These are phyloP conservation scores for Lyophyllum semitale DNA, from an alignment of 768 basidiomycete species.

Conservation along the genomic window DNA sequence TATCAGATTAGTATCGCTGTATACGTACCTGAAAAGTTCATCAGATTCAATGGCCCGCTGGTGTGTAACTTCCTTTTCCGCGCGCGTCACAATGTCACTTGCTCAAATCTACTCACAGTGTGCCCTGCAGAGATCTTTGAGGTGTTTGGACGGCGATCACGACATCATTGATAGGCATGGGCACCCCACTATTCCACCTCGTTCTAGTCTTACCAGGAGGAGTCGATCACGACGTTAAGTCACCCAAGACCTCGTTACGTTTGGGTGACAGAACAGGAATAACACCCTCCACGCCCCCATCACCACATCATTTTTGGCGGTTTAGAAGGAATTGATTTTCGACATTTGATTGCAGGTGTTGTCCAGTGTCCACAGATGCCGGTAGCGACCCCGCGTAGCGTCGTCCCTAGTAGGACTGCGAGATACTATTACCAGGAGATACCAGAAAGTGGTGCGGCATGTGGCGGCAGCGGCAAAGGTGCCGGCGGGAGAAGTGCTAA, in stretches of 20 bases:
- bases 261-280: too few species aligned
- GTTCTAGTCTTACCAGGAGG: too few species aligned
- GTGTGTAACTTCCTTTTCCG: neutral
- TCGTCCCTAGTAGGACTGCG: neutral
- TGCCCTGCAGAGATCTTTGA: neutral
- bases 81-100: neutral
- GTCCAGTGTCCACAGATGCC: neutral
- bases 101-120: neutral
- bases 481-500: slow-evolving; percentile 11
- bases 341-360: neutral
- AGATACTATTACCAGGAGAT: neutral
- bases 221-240: neutral
- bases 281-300: too few species aligned
- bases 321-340: too few species aligned
- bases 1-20: neutral
- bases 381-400: neutral
- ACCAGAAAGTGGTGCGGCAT: neutral
- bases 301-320: neutral
- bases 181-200: too few species aligned
- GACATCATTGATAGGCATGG: neutral
- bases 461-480: neutral
- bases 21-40: neutral
- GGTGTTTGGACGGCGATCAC: neutral
- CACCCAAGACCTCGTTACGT: too few species aligned
- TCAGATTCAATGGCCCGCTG: neutral